These are phyloP conservation scores for Entrophospora sp. DNA, from an alignment of 192 early-diverging fungal species.

Conservation along the genomic window DNA sequence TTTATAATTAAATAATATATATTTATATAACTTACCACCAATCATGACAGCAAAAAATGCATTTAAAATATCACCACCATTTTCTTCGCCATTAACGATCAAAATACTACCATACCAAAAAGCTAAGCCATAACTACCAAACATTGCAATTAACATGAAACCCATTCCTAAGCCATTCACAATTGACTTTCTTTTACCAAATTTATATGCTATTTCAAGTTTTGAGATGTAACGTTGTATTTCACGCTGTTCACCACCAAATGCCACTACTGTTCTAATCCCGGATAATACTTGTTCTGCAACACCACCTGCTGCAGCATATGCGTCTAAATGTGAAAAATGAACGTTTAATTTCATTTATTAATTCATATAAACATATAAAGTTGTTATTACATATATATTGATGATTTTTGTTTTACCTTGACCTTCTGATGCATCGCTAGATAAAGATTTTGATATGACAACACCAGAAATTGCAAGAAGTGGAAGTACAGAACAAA, in stretches of 20 bases:
- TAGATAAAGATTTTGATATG: background rate
- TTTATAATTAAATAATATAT: background rate
- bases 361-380: background rate
- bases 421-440: background rate
- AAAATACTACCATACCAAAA: slow-evolving; percentile 80
- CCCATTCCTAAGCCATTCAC: slow-evolving; percentile 49
- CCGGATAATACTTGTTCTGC: slow-evolving; percentile 79
- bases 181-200: slow-evolving; percentile 55
- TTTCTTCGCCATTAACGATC: slow-evolving; percentile 40
- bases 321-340: slow-evolving; percentile 37
- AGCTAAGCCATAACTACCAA: slow-evolving; percentile 63
- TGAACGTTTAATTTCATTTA: background rate
- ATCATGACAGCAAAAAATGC: slow-evolving; percentile 88
- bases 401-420: background rate
- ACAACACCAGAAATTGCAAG: slow-evolving; percentile 34
- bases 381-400: too few species aligned
- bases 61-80: slow-evolving; percentile 51
- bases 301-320: slow-evolving; percentile 79
- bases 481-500: slow-evolving; percentile 68
- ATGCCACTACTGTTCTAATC: slow-evolving; percentile 85
- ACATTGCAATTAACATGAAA: slow-evolving; percentile 56
- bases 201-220: slow-evolving; percentile 52
- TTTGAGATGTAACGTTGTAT: slow-evolving; percentile 48
- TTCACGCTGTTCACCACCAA: slow-evolving; percentile 70
- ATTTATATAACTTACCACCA: slow-evolving; percentile 32